phyloP scores from a whole-genome alignment of 495 filamentous ascomycete genomes.

The Chaetomium cochliodes region DNA sequence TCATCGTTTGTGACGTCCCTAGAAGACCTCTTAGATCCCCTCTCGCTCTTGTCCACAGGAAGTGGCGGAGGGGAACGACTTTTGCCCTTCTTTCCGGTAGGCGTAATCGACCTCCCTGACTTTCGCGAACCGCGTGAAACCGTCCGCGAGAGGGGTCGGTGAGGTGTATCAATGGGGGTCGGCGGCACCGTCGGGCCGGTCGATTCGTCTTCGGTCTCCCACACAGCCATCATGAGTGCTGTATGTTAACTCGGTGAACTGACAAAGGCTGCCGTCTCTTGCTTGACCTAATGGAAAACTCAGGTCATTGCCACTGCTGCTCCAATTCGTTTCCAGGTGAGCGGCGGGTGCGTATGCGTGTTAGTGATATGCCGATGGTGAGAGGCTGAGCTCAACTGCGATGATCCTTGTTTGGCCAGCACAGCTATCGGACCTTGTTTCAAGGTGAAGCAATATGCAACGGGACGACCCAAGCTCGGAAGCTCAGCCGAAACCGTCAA shows the following conservation, averaged over 20 bases:
- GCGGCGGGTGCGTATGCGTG: not conserved
- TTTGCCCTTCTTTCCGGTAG: conserved; percentile 50
- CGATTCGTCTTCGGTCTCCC: conserved; percentile 59
- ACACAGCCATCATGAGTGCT: conserved; percentile 42
- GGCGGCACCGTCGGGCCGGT: conserved; percentile 52
- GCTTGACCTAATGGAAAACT: conserved; percentile 3
- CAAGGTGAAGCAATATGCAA: conserved; percentile 13
- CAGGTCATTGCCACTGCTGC: conserved; percentile 25
- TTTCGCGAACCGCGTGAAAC: conserved; percentile 55
- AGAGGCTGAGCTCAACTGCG: conserved; percentile 10
- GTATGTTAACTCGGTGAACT: not conserved
- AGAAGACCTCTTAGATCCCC: conserved; percentile 50
- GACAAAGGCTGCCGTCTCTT: conserved; percentile 21
- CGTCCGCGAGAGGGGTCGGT: conserved; percentile 60
- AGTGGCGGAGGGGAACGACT: conserved; percentile 63
- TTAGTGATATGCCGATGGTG: conserved; percentile 11
- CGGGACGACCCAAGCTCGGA: conserved; percentile 9
- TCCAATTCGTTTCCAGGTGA: not conserved
- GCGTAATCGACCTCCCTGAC: conserved; percentile 57
- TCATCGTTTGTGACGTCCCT: conserved; percentile 65
- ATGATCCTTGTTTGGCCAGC: conserved; percentile 16
- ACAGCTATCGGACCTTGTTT: conserved; percentile 18
- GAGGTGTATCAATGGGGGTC: conserved; percentile 65
- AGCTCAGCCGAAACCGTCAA: conserved; percentile 7
- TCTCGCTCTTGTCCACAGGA: conserved; percentile 51